phyloP scores from a whole-genome alignment of 768 basidiomycete species.

The Calocera viscosa region DNA sequence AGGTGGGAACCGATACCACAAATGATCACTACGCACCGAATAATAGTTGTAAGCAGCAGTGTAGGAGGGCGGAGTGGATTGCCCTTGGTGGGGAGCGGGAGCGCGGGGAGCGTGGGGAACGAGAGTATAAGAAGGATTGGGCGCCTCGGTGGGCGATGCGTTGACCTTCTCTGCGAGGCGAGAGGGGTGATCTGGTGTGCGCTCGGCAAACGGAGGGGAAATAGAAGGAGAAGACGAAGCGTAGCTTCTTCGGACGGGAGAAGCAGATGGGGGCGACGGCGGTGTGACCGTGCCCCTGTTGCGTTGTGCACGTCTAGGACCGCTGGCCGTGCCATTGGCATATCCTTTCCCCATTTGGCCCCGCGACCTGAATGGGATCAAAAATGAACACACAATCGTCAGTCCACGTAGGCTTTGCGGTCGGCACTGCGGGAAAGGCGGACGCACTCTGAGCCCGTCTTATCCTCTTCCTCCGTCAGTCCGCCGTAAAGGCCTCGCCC shows the following conservation, averaged over 20 bases:
- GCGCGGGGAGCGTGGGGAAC: too few relatives aligned
- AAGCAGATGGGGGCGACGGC: neutral
- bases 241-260: too few relatives aligned
- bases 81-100: too few relatives aligned
- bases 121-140: too few relatives aligned
- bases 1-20: neutral
- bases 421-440: neutral
- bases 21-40: neutral
- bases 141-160: too few relatives aligned
- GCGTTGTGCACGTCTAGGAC: neutral
- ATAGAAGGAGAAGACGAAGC: too few relatives aligned
- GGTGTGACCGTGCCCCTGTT: neutral
- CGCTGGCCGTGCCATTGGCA: neutral
- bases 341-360: neutral
- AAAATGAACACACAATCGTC: conserved; percentile 9
- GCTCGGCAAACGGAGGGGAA: too few relatives aligned
- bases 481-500: neutral
- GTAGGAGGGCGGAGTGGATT: too few relatives aligned
- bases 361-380: conserved; percentile 5
- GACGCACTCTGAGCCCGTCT: neutral
- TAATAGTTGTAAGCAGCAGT: too few relatives aligned
- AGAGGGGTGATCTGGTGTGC: too few relatives aligned
- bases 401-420: neutral
- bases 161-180: too few relatives aligned
- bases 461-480: neutral